phyloP scores from a whole-genome alignment of 345 rosid species.

The Eucalyptus fibrosa region DNA sequence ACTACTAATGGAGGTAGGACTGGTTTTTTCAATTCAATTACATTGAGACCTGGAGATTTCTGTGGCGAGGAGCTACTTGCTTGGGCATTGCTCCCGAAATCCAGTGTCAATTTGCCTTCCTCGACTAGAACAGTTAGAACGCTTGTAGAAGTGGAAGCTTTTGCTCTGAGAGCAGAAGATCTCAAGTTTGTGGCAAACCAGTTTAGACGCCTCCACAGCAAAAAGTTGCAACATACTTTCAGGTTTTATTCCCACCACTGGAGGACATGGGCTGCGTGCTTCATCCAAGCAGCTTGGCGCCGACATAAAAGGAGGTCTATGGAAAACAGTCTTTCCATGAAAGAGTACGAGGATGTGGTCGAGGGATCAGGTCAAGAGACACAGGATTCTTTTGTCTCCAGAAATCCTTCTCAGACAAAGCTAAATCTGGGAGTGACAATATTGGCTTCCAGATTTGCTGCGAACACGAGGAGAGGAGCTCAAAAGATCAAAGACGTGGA shows the following conservation, averaged over 20 bases:
- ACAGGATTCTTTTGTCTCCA: slow-evolving; percentile 2
- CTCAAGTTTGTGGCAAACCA: slow-evolving; percentile 89
- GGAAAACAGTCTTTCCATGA: slow-evolving; percentile 24
- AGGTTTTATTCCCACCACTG: slow-evolving; percentile 88
- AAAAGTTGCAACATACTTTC: slow-evolving; percentile 88
- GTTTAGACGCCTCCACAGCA: slow-evolving; percentile 85
- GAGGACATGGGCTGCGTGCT: slow-evolving; percentile 97
- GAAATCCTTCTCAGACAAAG: slow-evolving; percentile 24
- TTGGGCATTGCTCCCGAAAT: slow-evolving; percentile 91
- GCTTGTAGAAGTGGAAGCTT: slow-evolving; percentile 84
- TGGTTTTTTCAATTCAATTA: slow-evolving; percentile 86
- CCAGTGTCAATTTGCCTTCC: slow-evolving; percentile 60
- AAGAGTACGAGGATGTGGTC: slow-evolving; percentile 23
- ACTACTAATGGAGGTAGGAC: slow-evolving; percentile 91
- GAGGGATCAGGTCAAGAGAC: neutral
- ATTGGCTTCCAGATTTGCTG: slow-evolving; percentile 77
- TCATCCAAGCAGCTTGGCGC: slow-evolving; percentile 90
- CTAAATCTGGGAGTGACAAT: slow-evolving; percentile 58
- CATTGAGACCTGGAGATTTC: slow-evolving; percentile 79
- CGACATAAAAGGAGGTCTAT: slow-evolving; percentile 53
- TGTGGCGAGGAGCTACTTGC: slow-evolving; percentile 91
- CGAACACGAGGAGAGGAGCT: slow-evolving; percentile 73
- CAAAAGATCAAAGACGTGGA: slow-evolving; percentile 51
- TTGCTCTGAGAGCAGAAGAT: slow-evolving; percentile 84
- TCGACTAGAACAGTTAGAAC: slow-evolving; percentile 92